Evolutionary conservation across 306 rosid genomes (phyloP), one percentile per base, ranked within the genome.

Genomic region (Prosopis cineraria): DNA sequence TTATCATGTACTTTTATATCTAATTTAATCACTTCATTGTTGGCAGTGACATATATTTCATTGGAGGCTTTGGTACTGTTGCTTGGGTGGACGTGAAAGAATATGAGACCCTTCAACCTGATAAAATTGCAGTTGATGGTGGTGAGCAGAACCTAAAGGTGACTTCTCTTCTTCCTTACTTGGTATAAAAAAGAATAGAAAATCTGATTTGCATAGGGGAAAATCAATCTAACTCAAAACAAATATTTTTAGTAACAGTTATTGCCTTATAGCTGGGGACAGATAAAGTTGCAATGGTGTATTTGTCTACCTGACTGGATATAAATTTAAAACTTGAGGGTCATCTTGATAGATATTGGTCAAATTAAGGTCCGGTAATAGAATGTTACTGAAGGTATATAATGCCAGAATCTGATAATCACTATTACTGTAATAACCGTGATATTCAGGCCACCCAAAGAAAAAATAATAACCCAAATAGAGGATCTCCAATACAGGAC

Each of bases 41-140:
- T 89, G 64, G 17, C 90, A 96, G 99, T 79, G 99, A 96, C 89
- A 88, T 96, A 76, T 96, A 96, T 87, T 96, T 96, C 89, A 96
- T 96, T 74, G 99, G 99, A 75, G 99, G 99, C 66, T 96, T 96
- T 82, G 99, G 99, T 43, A 96, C 99, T 84, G 99, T 96, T 68
- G 99, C 99, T 70, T 96, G 99, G 99, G 94, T 93, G 77, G 93
- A 93, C 80, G 99, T 96, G 75, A 91, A 96, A 76, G 98, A 96
- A 76, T 96, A 91, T 10, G 99, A 96, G 87, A 76, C 84, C 82
- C 85, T 96, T 84, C 89, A 93, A 84, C 99, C 99, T 71, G 99
- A 96, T 81, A 96, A 91, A 89, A 96, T 96, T 80, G 99, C 98
- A 53, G 97, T 90, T 73, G 96, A 93, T 76, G 99, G 98, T 30